Conservation (phyloP, 2,329 filamentous ascomycete species). For the Aspergillus sclerotialis region DNA sequence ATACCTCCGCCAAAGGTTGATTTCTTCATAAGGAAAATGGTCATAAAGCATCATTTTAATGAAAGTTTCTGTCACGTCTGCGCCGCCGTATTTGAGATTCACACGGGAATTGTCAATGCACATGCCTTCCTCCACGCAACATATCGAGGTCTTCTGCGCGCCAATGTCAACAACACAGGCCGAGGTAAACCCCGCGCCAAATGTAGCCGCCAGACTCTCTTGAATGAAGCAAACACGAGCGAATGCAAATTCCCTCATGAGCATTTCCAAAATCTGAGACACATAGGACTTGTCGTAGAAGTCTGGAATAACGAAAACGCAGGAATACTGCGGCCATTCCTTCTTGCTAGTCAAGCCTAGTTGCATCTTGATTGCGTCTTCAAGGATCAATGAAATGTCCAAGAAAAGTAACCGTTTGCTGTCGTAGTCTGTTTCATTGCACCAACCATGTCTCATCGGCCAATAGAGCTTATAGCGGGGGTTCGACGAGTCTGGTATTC, state of each 20-base stretch:
- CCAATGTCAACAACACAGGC: conserved; percentile 95
- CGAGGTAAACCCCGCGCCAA: conserved; percentile 88
- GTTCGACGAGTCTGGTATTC: conserved; percentile 80
- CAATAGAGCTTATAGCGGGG: conserved; percentile 90
- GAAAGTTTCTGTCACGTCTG: conserved; percentile 88
- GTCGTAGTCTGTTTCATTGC: conserved; percentile 84
- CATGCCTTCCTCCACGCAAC: conserved; percentile 94
- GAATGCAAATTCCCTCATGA: conserved; percentile 86
- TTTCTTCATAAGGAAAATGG: conserved; percentile 90
- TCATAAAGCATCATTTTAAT: conserved; percentile 97
- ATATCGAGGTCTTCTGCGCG: conserved; percentile 93
- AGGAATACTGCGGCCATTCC: conserved; percentile 85
- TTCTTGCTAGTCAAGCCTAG: conserved; percentile 69
- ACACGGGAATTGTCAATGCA: conserved; percentile 90
- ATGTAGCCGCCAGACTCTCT: conserved; percentile 89
- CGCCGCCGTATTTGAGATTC: conserved; percentile 89
- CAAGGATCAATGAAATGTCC: conserved; percentile 80
- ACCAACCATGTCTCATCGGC: conserved; percentile 78
- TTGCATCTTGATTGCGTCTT: conserved; percentile 79
- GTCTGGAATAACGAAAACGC: conserved; percentile 94
- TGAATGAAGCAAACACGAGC: conserved; percentile 88
- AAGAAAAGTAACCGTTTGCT: conserved; percentile 74
- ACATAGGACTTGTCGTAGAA: conserved; percentile 94
- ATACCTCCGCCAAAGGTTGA: conserved; percentile 83
- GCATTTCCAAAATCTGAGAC: conserved; percentile 72